Base-by-base conservation (phyloP, 495 filamentous ascomycete species). In the Aspergillus homomorphus region DNA sequence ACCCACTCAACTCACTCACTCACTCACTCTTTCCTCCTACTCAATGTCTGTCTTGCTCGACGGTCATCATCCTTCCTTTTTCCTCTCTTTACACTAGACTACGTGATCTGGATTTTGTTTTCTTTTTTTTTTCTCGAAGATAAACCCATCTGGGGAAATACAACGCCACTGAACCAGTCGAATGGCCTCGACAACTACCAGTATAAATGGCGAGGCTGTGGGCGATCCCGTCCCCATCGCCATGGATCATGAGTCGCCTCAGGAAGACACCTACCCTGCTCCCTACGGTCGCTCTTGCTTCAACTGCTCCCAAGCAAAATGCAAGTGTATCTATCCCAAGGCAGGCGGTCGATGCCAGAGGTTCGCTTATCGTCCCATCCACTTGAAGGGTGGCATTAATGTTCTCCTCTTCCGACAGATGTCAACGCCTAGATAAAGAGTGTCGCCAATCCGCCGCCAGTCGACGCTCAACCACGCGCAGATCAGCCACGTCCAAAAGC, bases 221-320 rank as follows among this genome's bases (percentile, higher is more conserved):
- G 33, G 2, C 33, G 12, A 38, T 12, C 33, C 33, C n/a, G 15
- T 38, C 10, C 9, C 22, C 14, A n/a, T 24, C 49, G 49, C n/a
- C 49, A 21, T 6, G 23, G 49, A 51, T 15, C 22, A 51, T 3
- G 49, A 51, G 45, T 46, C 49, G 22, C 49, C 26, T 30, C 54
- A 46, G 45, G 45, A 46, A 15, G 54, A 57, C 45, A 50, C 54
- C 45, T 57, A 57, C 26, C 66, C 68, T 52, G 69, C 69, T 28
- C 68, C 68, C 0, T 72, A 72, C 58, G 81, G 81, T 18, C 72
- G 79, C 24, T 80, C 83, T 10, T 86, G 83, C 60, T 68, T 73
- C 50, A 82, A 81, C 54, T 86, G 83, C 61, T 77, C 76, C 19
- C 75, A 74, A 14, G 77, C 81, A 23, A 86, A 84, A 62, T 82